These are phyloP conservation scores for Tricladium varicosporioides DNA, from an alignment of 2,329 filamentous ascomycete species.

Conservation along the genomic window DNA sequence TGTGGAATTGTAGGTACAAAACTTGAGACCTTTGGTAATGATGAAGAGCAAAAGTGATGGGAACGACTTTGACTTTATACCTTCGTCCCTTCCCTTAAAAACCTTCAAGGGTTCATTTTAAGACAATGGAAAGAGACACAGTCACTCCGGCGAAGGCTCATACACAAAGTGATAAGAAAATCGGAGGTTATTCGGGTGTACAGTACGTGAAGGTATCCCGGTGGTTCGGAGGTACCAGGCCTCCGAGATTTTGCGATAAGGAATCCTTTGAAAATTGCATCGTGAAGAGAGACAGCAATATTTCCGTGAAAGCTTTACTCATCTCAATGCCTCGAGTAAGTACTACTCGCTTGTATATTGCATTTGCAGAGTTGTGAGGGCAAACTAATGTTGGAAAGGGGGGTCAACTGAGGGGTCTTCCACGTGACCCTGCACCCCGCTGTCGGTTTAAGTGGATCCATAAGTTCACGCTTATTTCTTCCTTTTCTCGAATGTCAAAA, in stretches of 20 bases:
- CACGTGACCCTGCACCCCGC: slow-evolving; percentile 1
- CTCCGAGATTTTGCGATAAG: neutral
- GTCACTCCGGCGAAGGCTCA: neutral
- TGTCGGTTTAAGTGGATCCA: neutral
- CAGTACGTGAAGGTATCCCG: neutral
- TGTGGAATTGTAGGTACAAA: no score
- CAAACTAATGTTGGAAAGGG: neutral
- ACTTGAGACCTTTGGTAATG: no score
- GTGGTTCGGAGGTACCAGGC: neutral
- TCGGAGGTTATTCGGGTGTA: neutral
- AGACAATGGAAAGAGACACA: neutral
- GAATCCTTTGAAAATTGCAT: neutral
- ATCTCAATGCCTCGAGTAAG: no score
- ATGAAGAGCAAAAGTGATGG: no score
- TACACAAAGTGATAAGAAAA: slow-evolving; percentile 1
- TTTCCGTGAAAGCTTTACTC: no score
- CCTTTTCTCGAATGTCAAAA: slow-evolving; percentile 6
- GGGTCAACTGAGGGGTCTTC: neutral
- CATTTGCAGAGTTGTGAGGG: neutral
- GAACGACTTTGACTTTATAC: no score
- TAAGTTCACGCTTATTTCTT: neutral
- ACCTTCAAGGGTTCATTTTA: neutral
- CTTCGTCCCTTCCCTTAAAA: no score
- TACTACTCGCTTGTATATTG: no score
- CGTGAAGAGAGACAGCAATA: no score